phyloP scores from a whole-genome alignment of 129 eudicot genomes.

The Chrysanthemum seticuspe region DNA sequence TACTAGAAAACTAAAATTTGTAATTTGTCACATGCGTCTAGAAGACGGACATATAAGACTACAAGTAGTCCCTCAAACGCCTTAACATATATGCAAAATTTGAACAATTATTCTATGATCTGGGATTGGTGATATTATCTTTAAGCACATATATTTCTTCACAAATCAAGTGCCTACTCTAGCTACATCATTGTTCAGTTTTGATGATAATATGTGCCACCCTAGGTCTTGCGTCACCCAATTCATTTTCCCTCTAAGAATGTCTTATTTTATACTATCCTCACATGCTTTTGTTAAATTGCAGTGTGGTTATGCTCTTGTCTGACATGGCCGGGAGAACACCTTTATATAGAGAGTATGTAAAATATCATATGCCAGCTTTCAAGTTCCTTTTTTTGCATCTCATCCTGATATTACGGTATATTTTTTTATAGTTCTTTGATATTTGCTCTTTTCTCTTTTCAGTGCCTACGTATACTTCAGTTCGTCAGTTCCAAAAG shows the following conservation, averaged over 20 bases:
- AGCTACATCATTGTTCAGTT: constrained; percentile 12
- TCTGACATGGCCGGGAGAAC: constrained; percentile 89
- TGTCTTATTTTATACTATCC: constrained; percentile 6
- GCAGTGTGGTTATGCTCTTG: constrained; percentile 75
- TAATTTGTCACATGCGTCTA: constrained; percentile 17
- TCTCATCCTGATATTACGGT: not conserved
- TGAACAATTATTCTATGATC: not conserved
- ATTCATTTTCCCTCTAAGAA: not conserved
- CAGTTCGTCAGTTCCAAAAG: constrained; percentile 78
- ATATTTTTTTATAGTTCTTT: constrained; percentile 14
- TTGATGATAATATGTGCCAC: constrained; percentile 6
- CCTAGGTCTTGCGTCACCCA: constrained; percentile 10
- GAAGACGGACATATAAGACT: constrained; percentile 1
- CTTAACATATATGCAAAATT: constrained; percentile 10
- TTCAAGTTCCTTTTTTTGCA: not conserved
- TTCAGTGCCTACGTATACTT: constrained; percentile 86
- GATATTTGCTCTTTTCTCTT: constrained; percentile 23
- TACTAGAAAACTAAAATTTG: not conserved
- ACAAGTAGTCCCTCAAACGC: not conserved
- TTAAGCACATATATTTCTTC: constrained; percentile 3
- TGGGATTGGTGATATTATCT: constrained; percentile 10
- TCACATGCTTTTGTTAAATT: constrained; percentile 29
- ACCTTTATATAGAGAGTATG: constrained; percentile 87
- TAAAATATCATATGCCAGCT: constrained; percentile 2
- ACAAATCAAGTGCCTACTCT: constrained; percentile 5